These are phyloP conservation scores for Platismatia glauca DNA, from an alignment of 495 filamentous ascomycete genomes.

Conservation along the genomic window DNA sequence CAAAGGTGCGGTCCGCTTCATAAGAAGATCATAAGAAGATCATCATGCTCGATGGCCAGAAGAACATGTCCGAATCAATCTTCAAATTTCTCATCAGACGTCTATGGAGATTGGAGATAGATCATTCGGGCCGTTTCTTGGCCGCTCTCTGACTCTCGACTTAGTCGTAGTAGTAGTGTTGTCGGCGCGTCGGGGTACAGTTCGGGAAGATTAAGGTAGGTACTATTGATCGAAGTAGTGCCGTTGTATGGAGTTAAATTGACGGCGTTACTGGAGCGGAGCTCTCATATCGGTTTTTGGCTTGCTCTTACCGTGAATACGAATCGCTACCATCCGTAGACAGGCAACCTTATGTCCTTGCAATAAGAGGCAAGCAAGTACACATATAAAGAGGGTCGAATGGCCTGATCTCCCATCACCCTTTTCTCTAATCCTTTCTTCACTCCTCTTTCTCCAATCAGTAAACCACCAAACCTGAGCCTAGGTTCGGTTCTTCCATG, in stretches of 20 bases:
- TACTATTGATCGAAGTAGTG: not conserved
- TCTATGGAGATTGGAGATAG: no score
- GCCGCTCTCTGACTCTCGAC: no score
- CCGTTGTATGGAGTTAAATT: not conserved
- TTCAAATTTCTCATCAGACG: no score
- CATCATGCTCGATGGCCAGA: no score
- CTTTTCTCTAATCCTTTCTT: not conserved
- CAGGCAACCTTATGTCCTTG: not conserved
- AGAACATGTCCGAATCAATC: no score
- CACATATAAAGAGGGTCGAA: not conserved
- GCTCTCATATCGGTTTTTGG: not conserved
- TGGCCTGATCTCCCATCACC: not conserved
- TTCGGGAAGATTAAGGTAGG: no score
- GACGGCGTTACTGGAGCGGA: not conserved
- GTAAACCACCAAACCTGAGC: not conserved
- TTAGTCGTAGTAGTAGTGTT: no score
- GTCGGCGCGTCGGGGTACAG: no score
- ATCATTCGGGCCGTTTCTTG: no score
- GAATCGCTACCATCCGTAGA: not conserved
- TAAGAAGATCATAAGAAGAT: no score
- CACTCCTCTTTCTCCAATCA: not conserved
- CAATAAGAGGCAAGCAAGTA: not conserved
- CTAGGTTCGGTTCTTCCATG: not conserved
- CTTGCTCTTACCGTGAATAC: not conserved
- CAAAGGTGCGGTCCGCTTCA: no score